Evolutionary conservation across 1,284 basidiomycete genomes (phyloP).

Genomic region (Malassezia psittaci): DNA sequence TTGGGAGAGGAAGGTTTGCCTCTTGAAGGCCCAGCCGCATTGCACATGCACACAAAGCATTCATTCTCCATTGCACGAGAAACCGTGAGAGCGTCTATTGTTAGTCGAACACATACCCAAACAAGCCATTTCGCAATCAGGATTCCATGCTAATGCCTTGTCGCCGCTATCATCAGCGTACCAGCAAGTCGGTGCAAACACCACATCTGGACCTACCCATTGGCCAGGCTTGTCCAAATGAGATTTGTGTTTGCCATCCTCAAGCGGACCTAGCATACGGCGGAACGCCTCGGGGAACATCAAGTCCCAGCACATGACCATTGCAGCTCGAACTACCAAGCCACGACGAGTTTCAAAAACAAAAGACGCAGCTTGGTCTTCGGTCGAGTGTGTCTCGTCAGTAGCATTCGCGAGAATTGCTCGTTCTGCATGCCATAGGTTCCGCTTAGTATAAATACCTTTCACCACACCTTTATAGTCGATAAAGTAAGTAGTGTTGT

Average conservation of each 20-base stretch:
- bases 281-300: constrained; percentile 38
- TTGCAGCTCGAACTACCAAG: constrained; percentile 23
- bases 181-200: constrained; percentile 46
- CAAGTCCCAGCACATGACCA: constrained; percentile 45
- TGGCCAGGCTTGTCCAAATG: constrained; percentile 21
- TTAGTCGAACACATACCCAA: constrained; percentile 8
- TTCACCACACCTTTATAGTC: constrained; percentile 22
- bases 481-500: constrained; percentile 44
- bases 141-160: constrained; percentile 32
- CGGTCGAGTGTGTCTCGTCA: constrained; percentile 25
- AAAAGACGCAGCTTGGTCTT: constrained; percentile 26
- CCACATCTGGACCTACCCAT: constrained; percentile 33
- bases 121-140: constrained; percentile 26
- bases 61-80: constrained; percentile 38
- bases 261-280: constrained; percentile 22
- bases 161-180: constrained; percentile 39
- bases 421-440: constrained; percentile 45
- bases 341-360: constrained; percentile 35
- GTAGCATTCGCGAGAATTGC: constrained; percentile 25
- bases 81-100: constrained; percentile 21
- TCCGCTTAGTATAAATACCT: constrained; percentile 41
- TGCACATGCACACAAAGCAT: constrained; percentile 37
- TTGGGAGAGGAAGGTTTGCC: constrained; percentile 11
- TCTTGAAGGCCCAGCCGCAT: constrained; percentile 30
- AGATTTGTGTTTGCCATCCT: neutral